phyloP scores from a whole-genome alignment of 192 early-diverging fungal species.

The Jimgerdemannia flammicorona region DNA sequence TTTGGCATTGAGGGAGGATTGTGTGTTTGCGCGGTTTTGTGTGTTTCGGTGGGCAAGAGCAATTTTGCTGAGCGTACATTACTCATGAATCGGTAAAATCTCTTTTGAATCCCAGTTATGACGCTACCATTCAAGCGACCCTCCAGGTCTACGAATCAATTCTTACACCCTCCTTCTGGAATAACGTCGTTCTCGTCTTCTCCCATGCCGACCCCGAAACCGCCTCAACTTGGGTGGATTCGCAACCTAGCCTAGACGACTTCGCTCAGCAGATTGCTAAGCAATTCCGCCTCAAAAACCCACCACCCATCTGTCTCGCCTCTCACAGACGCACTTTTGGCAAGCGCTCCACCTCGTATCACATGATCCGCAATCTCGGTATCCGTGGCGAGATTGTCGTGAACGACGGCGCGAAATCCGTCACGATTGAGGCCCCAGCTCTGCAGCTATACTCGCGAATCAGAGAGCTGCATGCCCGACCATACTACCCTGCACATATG shows the following conservation, averaged over 20 bases:
- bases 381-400: not conserved
- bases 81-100: not conserved
- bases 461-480: not conserved
- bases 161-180: constrained; percentile 8
- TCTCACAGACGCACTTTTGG: constrained; percentile 4
- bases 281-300: constrained; percentile 2
- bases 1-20: not conserved
- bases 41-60: not conserved
- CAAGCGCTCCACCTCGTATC: constrained; percentile 8
- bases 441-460: not conserved
- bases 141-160: constrained; percentile 12
- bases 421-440: not conserved
- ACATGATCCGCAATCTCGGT: not conserved
- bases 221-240: constrained; percentile 1
- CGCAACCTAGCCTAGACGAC: not conserved
- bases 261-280: constrained; percentile 3
- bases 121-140: constrained; percentile 12
- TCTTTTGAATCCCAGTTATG: constrained; percentile 2
- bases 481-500: not conserved
- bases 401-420: not conserved
- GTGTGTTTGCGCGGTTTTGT: not conserved
- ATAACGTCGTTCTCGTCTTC: constrained; percentile 14
- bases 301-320: constrained; percentile 8
- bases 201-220: constrained; percentile 14
- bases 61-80: too few relatives aligned